Evolutionary conservation across 1,284 basidiomycete species (phyloP), one percentile per base, ranked within the genome.

Genomic region (Trametes polyzona): DNA sequence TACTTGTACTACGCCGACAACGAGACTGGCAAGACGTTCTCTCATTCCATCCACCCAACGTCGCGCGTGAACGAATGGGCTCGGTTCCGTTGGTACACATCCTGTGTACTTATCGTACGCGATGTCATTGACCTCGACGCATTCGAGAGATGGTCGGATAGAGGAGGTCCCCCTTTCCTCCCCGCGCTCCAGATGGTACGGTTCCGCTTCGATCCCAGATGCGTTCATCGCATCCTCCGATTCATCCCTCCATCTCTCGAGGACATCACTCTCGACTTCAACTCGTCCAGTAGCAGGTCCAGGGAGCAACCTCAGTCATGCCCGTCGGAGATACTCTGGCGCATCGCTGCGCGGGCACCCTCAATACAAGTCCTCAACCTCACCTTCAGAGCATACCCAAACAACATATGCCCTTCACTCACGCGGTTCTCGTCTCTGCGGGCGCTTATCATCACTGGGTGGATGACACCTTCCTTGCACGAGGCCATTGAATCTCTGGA

Each of bases 401-500:
- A 48, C 11, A 32, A 48, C 3, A 2, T n/a, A n/a, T n/a, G n/a
- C n/a, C n/a, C n/a, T n/a, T n/a, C 48, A 4, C 46, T 55, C 1
- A 46, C 53, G 24, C 46, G 14, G 6, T 55, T 55, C 19, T n/a
- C 40, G 4, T 23, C 37, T 12, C 53, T 55, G n/a, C 53, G 53
- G 4, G 24, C 43, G 7, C 26, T 55, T 8, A 29, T 55, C 23
- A 24, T 55, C 1, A 55, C 53, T 2, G 53, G 53, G 1, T 55
- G 53, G 53, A 36, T 55, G 46, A 55, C 53, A 12, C 39, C 53
- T 19, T 55, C 53, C 1, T 46, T 55, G n/a, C 53, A 55, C 26
- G 17, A 41, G 14, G 46, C 46, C 33, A 48, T 55, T 33, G 46
- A 41, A 16, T 29, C 36, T 6, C 40, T 48, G 1, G 39, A 55